phyloP scores from a whole-genome alignment of 371 early-diverging fungal genomes.

The Capillidium heterosporum region DNA sequence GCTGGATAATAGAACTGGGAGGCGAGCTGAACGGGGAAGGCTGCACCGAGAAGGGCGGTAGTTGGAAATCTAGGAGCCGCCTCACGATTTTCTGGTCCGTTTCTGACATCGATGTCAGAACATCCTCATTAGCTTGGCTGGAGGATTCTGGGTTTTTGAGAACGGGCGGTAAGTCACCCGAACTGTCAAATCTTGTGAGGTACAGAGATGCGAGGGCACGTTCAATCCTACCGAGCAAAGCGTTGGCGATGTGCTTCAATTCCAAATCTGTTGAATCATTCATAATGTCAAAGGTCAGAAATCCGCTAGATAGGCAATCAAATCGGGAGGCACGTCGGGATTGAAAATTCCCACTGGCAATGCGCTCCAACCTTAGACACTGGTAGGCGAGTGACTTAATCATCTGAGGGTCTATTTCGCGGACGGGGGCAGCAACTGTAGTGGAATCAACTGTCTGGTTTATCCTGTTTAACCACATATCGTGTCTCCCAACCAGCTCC shows the following conservation, averaged over 20 bases:
- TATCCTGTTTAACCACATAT: background rate
- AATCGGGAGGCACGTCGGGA: constrained; percentile 9
- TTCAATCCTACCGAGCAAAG: too few species aligned
- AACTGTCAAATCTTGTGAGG: too few species aligned
- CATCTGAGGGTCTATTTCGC: constrained; percentile 14
- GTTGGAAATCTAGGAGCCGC: too few species aligned
- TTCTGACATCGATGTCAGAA: too few species aligned
- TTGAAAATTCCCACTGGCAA: constrained; percentile 20
- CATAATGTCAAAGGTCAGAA: constrained; percentile 21
- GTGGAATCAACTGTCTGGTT: background rate
- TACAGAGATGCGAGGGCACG: too few species aligned
- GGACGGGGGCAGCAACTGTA: background rate
- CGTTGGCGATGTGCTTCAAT: constrained; percentile 8
- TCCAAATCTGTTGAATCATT: constrained; percentile 36
- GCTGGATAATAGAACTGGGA: too few species aligned
- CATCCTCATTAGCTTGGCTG: too few species aligned
- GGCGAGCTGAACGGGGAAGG: too few species aligned
- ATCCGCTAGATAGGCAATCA: constrained; percentile 11
- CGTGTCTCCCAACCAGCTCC: background rate
- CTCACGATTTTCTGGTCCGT: too few species aligned
- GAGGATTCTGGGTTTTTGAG: too few species aligned
- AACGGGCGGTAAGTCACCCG: too few species aligned
- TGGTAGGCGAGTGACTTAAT: constrained; percentile 22
- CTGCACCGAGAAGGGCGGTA: too few species aligned
- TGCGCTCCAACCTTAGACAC: constrained; percentile 29